Percentiles rank a stretch among this genome's conserved stretches.
phyloP scores from a whole-genome alignment of 805 yeast species.

The Geotrichum ghanense region DNA sequence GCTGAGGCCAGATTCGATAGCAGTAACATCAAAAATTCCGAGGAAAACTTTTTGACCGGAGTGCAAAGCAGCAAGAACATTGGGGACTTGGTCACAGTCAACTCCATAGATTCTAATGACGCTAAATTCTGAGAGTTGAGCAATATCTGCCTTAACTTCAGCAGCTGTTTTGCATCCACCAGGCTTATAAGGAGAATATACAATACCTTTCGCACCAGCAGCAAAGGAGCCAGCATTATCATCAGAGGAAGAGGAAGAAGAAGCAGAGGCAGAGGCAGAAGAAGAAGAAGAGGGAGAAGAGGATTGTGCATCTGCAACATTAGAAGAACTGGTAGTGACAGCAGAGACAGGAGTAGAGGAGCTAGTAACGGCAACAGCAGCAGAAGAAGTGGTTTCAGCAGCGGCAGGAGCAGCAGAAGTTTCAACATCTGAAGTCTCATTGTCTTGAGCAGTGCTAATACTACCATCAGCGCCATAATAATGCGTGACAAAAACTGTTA shows the following conservation, averaged over 20 bases:
- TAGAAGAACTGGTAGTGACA: conserved; percentile 13
- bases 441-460: too few relatives aligned
- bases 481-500: neutral
- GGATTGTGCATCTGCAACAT: conserved; percentile 4
- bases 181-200: conserved; percentile 63
- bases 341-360: conserved; percentile 15
- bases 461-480: too few relatives aligned
- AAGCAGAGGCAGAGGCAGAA: conserved; percentile 8
- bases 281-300: conserved; percentile 14
- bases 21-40: conserved; percentile 48
- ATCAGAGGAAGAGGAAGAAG: conserved; percentile 13
- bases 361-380: conserved; percentile 6
- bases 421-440: conserved; percentile 15
- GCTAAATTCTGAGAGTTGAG: conserved; percentile 38
- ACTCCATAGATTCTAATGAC: conserved; percentile 66
- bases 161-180: conserved; percentile 55
- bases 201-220: conserved; percentile 43
- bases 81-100: conserved; percentile 61
- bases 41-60: conserved; percentile 52
- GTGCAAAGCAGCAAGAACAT: conserved; percentile 42
- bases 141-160: conserved; percentile 46
- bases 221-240: conserved; percentile 17
- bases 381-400: conserved; percentile 13
- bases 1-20: conserved; percentile 31
- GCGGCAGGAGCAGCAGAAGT: conserved; percentile 17